These are phyloP conservation scores for Sugiyamaella neomexicana DNA, from an alignment of 1,139 yeast genomes.

Conservation along the genomic window DNA sequence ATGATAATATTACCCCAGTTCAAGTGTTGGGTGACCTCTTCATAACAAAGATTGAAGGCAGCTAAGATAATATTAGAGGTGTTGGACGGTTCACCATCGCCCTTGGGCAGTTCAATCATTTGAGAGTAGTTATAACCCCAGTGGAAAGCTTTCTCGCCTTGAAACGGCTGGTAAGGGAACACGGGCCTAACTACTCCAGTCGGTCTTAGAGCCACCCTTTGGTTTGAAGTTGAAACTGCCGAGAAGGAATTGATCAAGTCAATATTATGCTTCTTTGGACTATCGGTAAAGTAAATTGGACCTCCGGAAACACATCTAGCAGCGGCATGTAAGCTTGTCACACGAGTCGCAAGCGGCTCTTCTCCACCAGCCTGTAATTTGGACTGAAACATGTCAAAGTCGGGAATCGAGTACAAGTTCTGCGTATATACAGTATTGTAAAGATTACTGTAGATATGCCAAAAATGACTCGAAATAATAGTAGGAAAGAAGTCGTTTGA, in stretches of 20 bases:
- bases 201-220: constrained; percentile 26
- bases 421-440: constrained; percentile 33
- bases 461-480: constrained; percentile 32
- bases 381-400: constrained; percentile 41
- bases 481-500: constrained; percentile 38
- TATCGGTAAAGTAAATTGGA: constrained; percentile 38
- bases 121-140: constrained; percentile 24
- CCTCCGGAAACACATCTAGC: constrained; percentile 39
- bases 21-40: constrained; percentile 21
- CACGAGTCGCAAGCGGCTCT: constrained; percentile 13
- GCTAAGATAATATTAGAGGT: constrained; percentile 21
- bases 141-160: constrained; percentile 19
- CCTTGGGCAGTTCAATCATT: background rate
- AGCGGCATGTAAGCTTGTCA: constrained; percentile 35
- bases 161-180: constrained; percentile 29
- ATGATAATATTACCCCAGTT: constrained; percentile 16
- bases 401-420: constrained; percentile 33
- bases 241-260: constrained; percentile 29
- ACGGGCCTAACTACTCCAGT: constrained; percentile 28
- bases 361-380: constrained; percentile 21
- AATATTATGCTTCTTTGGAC: constrained; percentile 29
- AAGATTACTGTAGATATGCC: constrained; percentile 39
- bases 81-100: background rate
- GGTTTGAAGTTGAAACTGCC: constrained; percentile 25
- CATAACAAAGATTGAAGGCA: constrained; percentile 29